Conservation (phyloP, 2,329 filamentous ascomycete species). For the Colletotrichum tanaceti region DNA sequence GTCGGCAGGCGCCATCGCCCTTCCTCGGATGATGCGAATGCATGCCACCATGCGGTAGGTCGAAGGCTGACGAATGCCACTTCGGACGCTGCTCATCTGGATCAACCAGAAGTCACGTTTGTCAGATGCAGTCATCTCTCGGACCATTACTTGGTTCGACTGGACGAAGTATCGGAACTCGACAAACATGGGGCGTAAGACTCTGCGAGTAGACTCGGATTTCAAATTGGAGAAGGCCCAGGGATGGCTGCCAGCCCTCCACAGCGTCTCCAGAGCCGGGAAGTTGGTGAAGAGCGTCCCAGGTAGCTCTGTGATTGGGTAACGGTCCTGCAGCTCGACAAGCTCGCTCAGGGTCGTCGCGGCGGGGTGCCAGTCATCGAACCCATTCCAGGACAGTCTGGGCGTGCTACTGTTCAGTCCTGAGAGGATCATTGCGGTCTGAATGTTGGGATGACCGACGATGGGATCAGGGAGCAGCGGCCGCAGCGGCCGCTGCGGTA, state of each 20-base stretch:
- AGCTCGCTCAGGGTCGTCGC: neutral
- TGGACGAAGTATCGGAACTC: neutral
- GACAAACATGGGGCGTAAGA: neutral
- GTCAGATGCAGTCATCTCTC: neutral
- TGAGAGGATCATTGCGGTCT: neutral
- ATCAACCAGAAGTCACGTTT: neutral
- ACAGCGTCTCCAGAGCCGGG: neutral
- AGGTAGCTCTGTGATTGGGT: neutral
- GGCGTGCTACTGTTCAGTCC: fast-evolving
- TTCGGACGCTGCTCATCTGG: neutral
- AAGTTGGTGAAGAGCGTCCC: neutral
- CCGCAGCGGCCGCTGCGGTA: too few species aligned
- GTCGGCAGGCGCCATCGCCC: neutral
- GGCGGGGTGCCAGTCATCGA: neutral
- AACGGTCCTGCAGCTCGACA: neutral
- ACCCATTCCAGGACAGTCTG: neutral
- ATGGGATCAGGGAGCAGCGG: neutral
- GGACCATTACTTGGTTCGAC: neutral
- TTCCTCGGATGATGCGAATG: neutral
- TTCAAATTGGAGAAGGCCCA: neutral
- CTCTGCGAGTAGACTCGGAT: neutral
- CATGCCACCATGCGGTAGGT: neutral
- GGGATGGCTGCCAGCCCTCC: neutral
- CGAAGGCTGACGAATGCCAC: neutral
- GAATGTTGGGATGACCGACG: neutral